These are phyloP conservation scores for Ambrosia hybrid DNA, from an alignment of 140 eudicot species.

Conservation along the genomic window DNA sequence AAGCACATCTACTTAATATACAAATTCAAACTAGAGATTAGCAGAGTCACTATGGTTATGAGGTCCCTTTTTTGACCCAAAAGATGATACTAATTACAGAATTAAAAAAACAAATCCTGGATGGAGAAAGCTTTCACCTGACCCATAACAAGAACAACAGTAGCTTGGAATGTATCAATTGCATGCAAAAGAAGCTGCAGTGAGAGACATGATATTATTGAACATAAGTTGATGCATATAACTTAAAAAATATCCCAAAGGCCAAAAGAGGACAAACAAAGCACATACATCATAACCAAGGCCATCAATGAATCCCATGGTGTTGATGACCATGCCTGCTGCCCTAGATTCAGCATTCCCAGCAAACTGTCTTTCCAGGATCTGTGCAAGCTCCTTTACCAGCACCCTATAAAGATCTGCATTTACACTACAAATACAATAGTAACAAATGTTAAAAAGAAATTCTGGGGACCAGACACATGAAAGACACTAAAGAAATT, in stretches of 20 bases:
- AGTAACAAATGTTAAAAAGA: not conserved
- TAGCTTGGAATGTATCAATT: slow-evolving; percentile 78
- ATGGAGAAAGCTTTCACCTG: slow-evolving; percentile 49
- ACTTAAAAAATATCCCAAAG: not conserved
- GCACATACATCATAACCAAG: slow-evolving; percentile 84
- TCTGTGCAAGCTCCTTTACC: slow-evolving; percentile 88
- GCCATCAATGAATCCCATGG: slow-evolving; percentile 98
- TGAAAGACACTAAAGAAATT: not conserved
- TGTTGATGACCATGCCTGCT: slow-evolving; percentile 95
- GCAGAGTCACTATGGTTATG: not conserved
- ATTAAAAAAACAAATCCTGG: not conserved
- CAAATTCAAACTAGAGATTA: slow-evolving; percentile 3
- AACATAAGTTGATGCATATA: not conserved
- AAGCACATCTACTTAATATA: slow-evolving; percentile 7
- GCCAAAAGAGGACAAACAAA: not conserved
- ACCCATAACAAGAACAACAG: slow-evolving; percentile 89
- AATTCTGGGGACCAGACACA: not conserved
- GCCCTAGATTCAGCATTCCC: slow-evolving; percentile 95
- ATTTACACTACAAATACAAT: slow-evolving; percentile 62
- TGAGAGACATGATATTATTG: slow-evolving; percentile 12
- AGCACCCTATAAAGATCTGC: slow-evolving; percentile 84
- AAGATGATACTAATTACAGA: not conserved
- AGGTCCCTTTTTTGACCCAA: too few relatives aligned
- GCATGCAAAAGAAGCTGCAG: slow-evolving; percentile 92
- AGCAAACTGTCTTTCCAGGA: slow-evolving; percentile 73